These are phyloP conservation scores for Camillea tinctor DNA, from an alignment of 2,329 filamentous ascomycete species.

Conservation along the genomic window DNA sequence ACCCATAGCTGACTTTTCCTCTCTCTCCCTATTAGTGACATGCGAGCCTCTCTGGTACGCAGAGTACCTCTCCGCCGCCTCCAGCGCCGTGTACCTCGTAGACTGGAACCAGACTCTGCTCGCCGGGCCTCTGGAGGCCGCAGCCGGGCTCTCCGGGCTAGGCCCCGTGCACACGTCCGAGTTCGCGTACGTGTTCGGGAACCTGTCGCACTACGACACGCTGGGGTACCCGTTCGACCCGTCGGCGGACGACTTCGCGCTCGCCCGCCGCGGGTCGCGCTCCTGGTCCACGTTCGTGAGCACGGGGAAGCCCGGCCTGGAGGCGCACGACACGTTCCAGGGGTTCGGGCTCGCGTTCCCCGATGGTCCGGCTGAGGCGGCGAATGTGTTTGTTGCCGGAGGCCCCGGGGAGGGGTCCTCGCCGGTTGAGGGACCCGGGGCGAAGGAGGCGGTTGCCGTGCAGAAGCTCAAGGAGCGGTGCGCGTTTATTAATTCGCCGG, in stretches of 20 bases:
- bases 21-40: no score
- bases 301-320: conserved; percentile 34
- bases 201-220: conserved; percentile 43
- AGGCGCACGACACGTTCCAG: conserved; percentile 37
- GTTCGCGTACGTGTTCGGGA: conserved; percentile 52
- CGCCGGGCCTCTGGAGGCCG: conserved; percentile 38
- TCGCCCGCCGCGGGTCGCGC: conserved; percentile 40
- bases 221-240: conserved; percentile 36
- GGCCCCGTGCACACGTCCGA: conserved; percentile 53
- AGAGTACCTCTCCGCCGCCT: conserved; percentile 36
- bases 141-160: conserved; percentile 36
- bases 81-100: conserved; percentile 46
- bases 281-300: conserved; percentile 49
- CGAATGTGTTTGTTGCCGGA: conserved; percentile 43
- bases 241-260: conserved; percentile 37
- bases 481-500: conserved; percentile 43
- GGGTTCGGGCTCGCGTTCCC: conserved; percentile 41
- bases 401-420: conserved; percentile 43
- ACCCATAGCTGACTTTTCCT: no score
- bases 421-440: conserved; percentile 35
- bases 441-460: conserved; percentile 34
- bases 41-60: conserved; percentile 47
- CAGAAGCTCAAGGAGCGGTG: conserved; percentile 48
- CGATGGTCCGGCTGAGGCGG: conserved; percentile 13
- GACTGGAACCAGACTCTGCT: conserved; percentile 56